phyloP scores from a whole-genome alignment of 441 rosid species.

The Pelargonium australe region DNA sequence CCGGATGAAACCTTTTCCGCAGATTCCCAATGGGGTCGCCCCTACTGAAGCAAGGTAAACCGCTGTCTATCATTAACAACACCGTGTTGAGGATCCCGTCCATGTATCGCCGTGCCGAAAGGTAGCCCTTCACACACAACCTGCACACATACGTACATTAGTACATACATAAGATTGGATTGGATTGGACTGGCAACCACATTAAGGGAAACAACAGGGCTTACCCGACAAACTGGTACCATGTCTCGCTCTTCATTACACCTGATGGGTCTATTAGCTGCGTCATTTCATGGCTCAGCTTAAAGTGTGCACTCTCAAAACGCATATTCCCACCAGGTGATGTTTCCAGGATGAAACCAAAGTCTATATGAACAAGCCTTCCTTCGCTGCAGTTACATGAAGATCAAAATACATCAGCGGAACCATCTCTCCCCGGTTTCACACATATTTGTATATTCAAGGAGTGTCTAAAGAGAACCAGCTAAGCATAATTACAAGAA shows the following conservation, averaged over 20 bases:
- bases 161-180: not conserved
- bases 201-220: not conserved
- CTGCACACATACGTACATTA: constrained; percentile 26
- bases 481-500: not conserved
- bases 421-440: not conserved
- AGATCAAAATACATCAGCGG: not conserved
- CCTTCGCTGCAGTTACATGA: constrained; percentile 50
- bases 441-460: not conserved
- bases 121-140: constrained; percentile 88
- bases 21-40: constrained; percentile 95
- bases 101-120: constrained; percentile 85
- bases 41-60: constrained; percentile 91
- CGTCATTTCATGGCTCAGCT: constrained; percentile 99
- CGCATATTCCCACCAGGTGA: constrained; percentile 98
- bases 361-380: constrained; percentile 94
- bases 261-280: constrained; percentile 94
- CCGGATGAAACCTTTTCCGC: constrained; percentile 88
- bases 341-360: constrained; percentile 91
- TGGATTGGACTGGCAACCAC: not conserved
- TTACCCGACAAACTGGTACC: constrained; percentile 81
- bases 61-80: constrained; percentile 83
- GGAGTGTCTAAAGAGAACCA: not conserved
- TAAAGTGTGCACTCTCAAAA: constrained; percentile 96
- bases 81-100: constrained; percentile 91
- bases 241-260: constrained; percentile 86